Evolutionary conservation across 192 early-diverging fungal genomes (phyloP).

Genomic region (Thamnidium elegans): DNA sequence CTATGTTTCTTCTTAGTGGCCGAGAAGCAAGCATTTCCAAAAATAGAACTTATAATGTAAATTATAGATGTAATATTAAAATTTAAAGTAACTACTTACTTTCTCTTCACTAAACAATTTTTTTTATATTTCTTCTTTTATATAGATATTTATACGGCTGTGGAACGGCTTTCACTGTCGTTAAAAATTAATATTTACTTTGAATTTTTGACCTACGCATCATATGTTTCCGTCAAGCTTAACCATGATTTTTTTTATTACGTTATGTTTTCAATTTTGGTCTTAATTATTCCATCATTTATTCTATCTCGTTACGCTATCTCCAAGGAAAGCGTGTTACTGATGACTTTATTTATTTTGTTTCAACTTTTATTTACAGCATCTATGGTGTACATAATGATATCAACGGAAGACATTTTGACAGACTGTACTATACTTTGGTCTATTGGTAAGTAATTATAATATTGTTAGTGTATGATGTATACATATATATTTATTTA

Average conservation of each 20-base stretch:
- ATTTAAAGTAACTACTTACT: neutral
- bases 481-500: too few relatives aligned
- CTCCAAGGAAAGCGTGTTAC: neutral
- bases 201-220: neutral
- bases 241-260: neutral
- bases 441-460: too few relatives aligned
- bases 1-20: too few relatives aligned
- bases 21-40: too few relatives aligned
- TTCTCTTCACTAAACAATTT: too few relatives aligned
- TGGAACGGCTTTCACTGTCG: slow-evolving; percentile 8
- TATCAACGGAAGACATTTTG: too few relatives aligned
- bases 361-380: neutral
- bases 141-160: slow-evolving; percentile 8
- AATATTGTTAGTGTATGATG: too few relatives aligned
- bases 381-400: neutral
- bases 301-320: neutral
- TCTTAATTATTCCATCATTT: neutral
- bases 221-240: too few relatives aligned
- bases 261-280: neutral
- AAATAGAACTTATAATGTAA: too few relatives aligned
- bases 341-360: neutral
- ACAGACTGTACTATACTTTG: too few relatives aligned
- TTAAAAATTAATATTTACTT: slow-evolving; percentile 23
- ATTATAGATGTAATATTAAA: neutral
- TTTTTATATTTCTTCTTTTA: too few relatives aligned